Base-by-base conservation (phyloP, 2,329 filamentous ascomycete genomes). In the Colletotrichum eremochloae region DNA sequence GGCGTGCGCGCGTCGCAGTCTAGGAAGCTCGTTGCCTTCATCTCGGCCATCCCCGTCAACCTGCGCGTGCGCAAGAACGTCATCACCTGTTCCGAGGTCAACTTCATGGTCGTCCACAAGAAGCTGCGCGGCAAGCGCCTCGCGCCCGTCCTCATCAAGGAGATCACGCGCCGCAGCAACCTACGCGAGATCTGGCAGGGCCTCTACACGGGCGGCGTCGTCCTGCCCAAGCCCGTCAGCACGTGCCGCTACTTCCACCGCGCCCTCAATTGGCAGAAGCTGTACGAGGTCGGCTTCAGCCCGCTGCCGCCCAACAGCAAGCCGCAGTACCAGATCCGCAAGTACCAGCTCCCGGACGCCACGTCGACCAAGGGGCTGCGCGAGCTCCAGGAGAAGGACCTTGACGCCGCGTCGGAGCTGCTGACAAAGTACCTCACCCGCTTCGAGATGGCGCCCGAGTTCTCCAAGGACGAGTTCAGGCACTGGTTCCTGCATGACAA, bases 31-130 rank as follows among this genome's bases (percentile, higher is more conserved):
- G 95, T 98, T 63, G 96, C 95, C 68, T 98, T 97, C 82, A 98
- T 99, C 80, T 97, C 95, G 52, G 96, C 95, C 76, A 94, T 98
- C 57, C 96, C 96, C 1, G 92, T 96, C 72, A 89, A 92, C 75
- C 86, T 99, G 69, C 91, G 93, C 64, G 91, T 99, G 55, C 93
- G 95, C 75, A 86, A 92, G 72, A 93, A 93, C 72, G 84, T 89
- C 69, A 84, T 99, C 72, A 89, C 91, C 74, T 92, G 93, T 76
- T 95, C 94, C 61, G 96, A 99, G 82, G 96, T 99, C 84, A 99
- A 99, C 86, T 99, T 98, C 84, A 91, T 99, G 76, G 97, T 95
- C 79, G 92, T 99, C 67, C 96, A 99, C 87, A 98, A 98, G 87
- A 98, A 98, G 84, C 90, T 99, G 42, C 94, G 96, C 63, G 91